Conservation (phyloP, 2,329 filamentous ascomycete species). For the Botrytis tulipae region DNA sequence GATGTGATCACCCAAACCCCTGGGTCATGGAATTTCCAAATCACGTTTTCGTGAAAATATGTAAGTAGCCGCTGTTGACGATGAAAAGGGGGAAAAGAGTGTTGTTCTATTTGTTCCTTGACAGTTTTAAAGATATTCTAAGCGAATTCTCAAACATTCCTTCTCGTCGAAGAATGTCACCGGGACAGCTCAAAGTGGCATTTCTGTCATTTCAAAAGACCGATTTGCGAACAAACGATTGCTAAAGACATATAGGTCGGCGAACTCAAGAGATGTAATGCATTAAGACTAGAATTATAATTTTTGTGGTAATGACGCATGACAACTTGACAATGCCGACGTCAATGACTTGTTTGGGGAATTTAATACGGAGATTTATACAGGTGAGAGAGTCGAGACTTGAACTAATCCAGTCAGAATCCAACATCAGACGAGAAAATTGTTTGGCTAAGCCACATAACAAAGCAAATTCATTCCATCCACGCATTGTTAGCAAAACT, state of each 20-base stretch:
- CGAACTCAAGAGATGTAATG: neutral
- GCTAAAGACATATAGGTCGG: neutral
- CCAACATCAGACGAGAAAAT: neutral
- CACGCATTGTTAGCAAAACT: neutral
- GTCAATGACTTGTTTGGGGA: neutral
- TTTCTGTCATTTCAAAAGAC: neutral
- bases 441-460: neutral
- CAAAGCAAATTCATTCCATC: neutral
- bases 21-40: slow-evolving; percentile 26
- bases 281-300: neutral
- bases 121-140: neutral
- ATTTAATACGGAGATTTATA: neutral
- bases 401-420: neutral
- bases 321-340: neutral
- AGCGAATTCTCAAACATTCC: neutral
- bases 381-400: neutral
- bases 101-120: neutral
- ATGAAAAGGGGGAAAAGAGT: slow-evolving; percentile 17
- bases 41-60: slow-evolving; percentile 10
- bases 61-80: slow-evolving; percentile 20
- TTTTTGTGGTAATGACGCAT: neutral
- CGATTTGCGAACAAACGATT: neutral
- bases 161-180: neutral
- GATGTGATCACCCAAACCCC: slow-evolving; percentile 32
- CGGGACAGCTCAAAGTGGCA: neutral